Evolutionary conservation across 768 basidiomycete genomes (phyloP), one percentile per base, ranked within the genome.

Genomic region (Trametopsis cervina): DNA sequence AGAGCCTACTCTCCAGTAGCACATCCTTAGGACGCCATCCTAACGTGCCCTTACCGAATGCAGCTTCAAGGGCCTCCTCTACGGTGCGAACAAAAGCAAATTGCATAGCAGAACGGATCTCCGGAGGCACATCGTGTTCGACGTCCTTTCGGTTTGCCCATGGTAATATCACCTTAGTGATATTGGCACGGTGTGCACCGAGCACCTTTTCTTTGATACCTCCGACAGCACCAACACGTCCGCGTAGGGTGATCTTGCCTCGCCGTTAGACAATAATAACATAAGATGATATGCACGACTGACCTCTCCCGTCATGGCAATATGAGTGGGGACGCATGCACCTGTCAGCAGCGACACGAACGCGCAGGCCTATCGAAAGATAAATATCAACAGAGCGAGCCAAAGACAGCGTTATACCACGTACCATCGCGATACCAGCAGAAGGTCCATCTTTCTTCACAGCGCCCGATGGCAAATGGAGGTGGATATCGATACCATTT

Each of bases 401-500:
- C 18, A 45, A 42, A 24, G 35, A 35, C 24, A 21, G 6, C n/a
- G n/a, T n/a, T n/a, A n/a, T n/a, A n/a, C 25, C 6, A 60, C 71
- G 49, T 52, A 89, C 87, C 80, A 94, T 91, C 0, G 89, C 88
- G 20, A 94, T 74, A 2, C 92, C 92, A 0, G 91, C 92, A 59
- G 86, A 89, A 0, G 92, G 91, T 0, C 93, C 92, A 58, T 95
- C 92, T 69, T 95, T 96, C 75, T 83, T 90, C 64, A 92, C 86
- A 2, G 90, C 87, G 0, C 93, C 94, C 1, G 87, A 77, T 0
- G 93, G 94, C 7, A 95, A 70, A 60, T 96, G 93, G 13, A 93
- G 68, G 57, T 97, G 93, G 9, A 97, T 69, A 59, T 97, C 91
- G 40, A 92, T 77, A 18, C 72, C 65, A 44, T 85, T 76, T 0